These are phyloP conservation scores for Calonectria montana DNA, from an alignment of 2,329 filamentous ascomycete species.

Conservation along the genomic window DNA sequence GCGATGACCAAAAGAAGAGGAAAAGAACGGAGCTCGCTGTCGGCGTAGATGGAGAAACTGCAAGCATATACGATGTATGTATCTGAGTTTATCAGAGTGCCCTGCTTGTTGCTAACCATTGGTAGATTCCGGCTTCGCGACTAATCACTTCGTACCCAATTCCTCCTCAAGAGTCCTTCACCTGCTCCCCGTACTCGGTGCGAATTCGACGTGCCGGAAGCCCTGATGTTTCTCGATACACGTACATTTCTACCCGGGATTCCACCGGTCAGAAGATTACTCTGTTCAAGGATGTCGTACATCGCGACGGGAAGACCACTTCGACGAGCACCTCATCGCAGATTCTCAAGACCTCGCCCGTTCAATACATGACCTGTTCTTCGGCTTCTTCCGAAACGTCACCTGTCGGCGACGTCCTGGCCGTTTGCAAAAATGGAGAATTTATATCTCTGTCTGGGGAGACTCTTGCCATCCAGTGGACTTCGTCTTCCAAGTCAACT, in stretches of 20 bases:
- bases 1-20: slow-evolving; percentile 67
- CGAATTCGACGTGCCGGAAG: slow-evolving; percentile 61
- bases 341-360: slow-evolving; percentile 52
- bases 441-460: slow-evolving; percentile 71
- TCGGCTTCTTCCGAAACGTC: slow-evolving; percentile 42
- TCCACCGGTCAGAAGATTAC: slow-evolving; percentile 63
- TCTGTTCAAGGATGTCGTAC: slow-evolving; percentile 68
- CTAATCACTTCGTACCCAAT: slow-evolving; percentile 76
- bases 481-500: slow-evolving; percentile 46
- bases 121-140: slow-evolving; percentile 68
- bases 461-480: slow-evolving; percentile 49
- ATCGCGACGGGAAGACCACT: slow-evolving; percentile 62
- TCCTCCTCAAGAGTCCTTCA: slow-evolving; percentile 72
- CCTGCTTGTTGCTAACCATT: slow-evolving; percentile 17
- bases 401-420: slow-evolving; percentile 57
- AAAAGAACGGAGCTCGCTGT: slow-evolving; percentile 73
- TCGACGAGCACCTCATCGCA: slow-evolving; percentile 60
- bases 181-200: slow-evolving; percentile 70
- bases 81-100: no score
- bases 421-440: slow-evolving; percentile 70
- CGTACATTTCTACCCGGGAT: slow-evolving; percentile 68
- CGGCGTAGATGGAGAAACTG: slow-evolving; percentile 73
- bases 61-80: slow-evolving; percentile 74
- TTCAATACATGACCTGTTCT: slow-evolving; percentile 50
- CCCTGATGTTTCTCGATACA: slow-evolving; percentile 66